These are phyloP conservation scores for Dalechampia spathulata DNA, from an alignment of 441 rosid species.

Conservation along the genomic window DNA sequence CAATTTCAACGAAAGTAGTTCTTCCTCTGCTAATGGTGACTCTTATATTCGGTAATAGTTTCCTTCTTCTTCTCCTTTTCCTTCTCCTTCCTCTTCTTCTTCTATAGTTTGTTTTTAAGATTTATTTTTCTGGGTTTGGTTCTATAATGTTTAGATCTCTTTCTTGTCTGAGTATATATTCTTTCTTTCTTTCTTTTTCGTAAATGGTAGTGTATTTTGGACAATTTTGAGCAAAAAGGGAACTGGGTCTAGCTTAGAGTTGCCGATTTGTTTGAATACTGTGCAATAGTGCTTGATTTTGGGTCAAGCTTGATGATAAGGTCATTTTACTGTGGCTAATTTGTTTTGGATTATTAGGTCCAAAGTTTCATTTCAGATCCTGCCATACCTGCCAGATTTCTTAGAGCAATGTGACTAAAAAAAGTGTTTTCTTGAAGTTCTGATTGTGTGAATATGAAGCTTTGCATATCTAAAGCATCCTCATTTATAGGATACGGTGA, in stretches of 20 bases:
- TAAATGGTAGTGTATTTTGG: not conserved
- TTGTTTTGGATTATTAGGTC: conserved; percentile 3
- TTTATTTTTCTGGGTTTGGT: not conserved
- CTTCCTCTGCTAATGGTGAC: conserved; percentile 39
- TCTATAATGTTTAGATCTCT: conserved; percentile 11
- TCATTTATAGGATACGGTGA: no score
- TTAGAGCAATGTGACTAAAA: no score
- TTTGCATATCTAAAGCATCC: no score
- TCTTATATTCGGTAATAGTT: conserved; percentile 80
- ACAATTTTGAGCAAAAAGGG: not conserved
- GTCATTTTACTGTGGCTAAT: no score
- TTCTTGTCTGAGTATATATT: not conserved
- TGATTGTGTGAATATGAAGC: no score
- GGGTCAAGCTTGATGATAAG: no score
- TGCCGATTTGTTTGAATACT: not conserved
- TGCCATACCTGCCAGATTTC: no score
- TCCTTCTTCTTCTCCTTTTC: not conserved
- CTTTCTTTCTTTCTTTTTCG: not conserved
- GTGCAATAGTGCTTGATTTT: not conserved
- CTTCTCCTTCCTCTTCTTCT: not conserved
- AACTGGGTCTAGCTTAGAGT: not conserved
- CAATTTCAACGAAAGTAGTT: conserved; percentile 21
- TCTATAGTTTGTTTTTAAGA: not conserved
- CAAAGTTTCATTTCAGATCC: no score
- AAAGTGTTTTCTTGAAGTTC: no score